Evolutionary conservation across 169 alveolate genomes (phyloP).

Genomic region (Blepharisma undulans): DNA sequence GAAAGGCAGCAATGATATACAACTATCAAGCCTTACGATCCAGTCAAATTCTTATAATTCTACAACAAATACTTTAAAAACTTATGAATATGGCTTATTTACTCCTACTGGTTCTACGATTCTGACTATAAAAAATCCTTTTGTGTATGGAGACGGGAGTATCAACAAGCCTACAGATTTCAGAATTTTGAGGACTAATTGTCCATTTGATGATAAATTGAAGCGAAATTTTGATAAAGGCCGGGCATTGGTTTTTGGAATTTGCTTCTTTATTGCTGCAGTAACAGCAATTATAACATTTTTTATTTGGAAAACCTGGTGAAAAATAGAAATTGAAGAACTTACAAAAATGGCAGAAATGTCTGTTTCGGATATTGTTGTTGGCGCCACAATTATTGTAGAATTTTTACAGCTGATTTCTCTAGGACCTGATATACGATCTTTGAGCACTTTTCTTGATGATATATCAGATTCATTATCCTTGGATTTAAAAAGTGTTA

Average conservation of each 20-base stretch:
- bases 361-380: neutral
- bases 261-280: neutral
- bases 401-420: neutral
- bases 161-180: neutral
- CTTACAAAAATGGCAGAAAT: neutral
- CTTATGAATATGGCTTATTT: neutral
- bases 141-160: neutral
- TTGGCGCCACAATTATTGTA: neutral
- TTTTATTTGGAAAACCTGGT: neutral
- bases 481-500: neutral
- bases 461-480: neutral
- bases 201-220: neutral
- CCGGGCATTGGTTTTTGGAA: neutral
- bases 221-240: neutral
- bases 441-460: neutral
- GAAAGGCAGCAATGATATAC: neutral
- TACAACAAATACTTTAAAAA: neutral
- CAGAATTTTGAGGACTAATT: neutral
- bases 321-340: neutral
- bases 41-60: neutral
- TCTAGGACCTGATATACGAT: neutral
- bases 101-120: neutral
- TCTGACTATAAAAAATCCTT: neutral
- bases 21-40: neutral
- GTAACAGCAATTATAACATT: neutral